Conservation (phyloP, 805 yeast species). For the Yarrowia alimentaria region DNA sequence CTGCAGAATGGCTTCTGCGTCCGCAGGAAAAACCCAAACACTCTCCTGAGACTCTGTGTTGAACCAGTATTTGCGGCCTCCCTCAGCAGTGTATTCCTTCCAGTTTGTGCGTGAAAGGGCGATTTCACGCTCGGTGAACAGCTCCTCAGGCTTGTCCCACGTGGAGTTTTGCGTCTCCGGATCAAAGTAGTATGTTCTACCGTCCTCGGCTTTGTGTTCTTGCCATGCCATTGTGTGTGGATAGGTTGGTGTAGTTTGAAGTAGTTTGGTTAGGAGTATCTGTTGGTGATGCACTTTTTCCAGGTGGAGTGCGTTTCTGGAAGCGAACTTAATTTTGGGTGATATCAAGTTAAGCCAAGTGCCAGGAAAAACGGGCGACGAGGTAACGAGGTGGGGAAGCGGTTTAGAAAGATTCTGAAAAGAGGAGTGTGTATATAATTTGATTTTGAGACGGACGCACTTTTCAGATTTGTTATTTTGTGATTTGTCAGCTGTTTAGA, state of each 20-base stretch:
- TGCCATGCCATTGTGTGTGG: conserved; percentile 51
- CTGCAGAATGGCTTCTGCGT: conserved; percentile 40
- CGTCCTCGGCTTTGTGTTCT: conserved; percentile 60
- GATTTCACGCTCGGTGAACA: conserved; percentile 41
- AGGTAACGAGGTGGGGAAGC: no score
- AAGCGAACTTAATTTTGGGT: no score
- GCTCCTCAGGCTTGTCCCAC: conserved; percentile 75
- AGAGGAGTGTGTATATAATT: no score
- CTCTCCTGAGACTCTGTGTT: conserved; percentile 63
- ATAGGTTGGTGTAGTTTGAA: neutral
- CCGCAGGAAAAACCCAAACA: conserved; percentile 77
- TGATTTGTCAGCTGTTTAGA: no score
- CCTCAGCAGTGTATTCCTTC: conserved; percentile 51
- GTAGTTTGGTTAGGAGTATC: no score
- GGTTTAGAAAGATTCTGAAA: no score
- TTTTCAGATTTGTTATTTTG: no score
- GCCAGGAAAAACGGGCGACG: no score
- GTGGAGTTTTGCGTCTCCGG: conserved; percentile 62
- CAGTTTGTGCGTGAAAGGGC: conserved; percentile 55
- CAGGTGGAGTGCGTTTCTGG: no score
- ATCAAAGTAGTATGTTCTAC: conserved; percentile 71
- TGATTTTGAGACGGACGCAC: no score
- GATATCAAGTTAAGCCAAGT: no score
- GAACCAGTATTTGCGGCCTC: conserved; percentile 67
- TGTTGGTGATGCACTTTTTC: no score